A percentile compares a stretch with the other conserved stretches of the same genome.
These are phyloP conservation scores for Cymbopogon flexuosus DNA, from an alignment of 202 grass and related monocot genomes.

Conservation along the genomic window DNA sequence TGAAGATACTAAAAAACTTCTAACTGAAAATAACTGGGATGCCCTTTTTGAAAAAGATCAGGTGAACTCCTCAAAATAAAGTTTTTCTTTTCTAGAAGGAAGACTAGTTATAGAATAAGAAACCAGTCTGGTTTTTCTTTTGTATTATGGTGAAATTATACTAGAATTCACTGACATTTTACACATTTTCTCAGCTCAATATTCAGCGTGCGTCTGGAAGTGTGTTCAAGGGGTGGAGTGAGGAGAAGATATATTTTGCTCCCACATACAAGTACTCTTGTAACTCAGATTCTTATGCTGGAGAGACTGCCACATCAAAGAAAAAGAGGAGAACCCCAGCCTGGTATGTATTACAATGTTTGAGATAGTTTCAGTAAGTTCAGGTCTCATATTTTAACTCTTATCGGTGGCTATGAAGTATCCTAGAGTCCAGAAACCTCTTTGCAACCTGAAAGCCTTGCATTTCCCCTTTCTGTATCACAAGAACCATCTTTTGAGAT, in stretches of 20 bases:
- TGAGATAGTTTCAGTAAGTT: slow-evolving; percentile 22
- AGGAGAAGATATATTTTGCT: slow-evolving; percentile 97
- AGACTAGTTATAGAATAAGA: neutral
- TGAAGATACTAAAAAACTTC: slow-evolving; percentile 81
- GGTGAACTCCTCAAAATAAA: slow-evolving; percentile 46
- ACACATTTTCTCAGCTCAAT: slow-evolving; percentile 61
- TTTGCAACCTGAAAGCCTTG: neutral
- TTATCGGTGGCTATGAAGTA: neutral
- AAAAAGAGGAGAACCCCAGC: slow-evolving; percentile 99
- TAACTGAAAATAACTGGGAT: slow-evolving; percentile 95
- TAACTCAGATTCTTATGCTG: slow-evolving; percentile 91
- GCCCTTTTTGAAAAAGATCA: slow-evolving; percentile 97
- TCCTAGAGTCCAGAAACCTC: neutral
- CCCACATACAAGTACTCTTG: slow-evolving; percentile 95
- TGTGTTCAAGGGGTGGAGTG: slow-evolving; percentile 84
- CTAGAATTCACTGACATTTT: slow-evolving; percentile 10
- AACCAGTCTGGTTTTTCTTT: neutral
- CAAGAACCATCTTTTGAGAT: slow-evolving; percentile 17
- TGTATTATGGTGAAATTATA: neutral
- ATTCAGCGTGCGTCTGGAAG: slow-evolving; percentile 72
- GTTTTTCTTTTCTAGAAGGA: slow-evolving; percentile 1
- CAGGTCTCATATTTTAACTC: neutral
- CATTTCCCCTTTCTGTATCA: neutral
- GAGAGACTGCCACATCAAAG: slow-evolving; percentile 85
- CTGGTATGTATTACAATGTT: slow-evolving; percentile 53